Evolutionary conservation across 1,139 yeast species (phyloP).

Genomic region (Debaryomyces fabryi): DNA sequence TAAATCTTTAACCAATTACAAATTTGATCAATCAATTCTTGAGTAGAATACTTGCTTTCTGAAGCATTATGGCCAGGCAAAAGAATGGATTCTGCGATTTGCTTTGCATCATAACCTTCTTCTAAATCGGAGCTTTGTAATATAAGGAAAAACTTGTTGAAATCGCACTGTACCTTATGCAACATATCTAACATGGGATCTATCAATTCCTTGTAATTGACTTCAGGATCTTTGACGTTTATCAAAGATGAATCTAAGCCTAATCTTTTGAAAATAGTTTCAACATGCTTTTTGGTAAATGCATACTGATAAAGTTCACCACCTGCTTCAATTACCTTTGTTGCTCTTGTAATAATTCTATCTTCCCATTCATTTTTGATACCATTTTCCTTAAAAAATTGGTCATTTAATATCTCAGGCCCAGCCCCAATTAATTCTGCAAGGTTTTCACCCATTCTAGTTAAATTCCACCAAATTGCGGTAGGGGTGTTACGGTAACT

Average conservation of each 20-base stretch:
- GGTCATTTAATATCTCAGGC: slow-evolving; percentile 46
- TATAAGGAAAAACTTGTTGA: slow-evolving; percentile 71
- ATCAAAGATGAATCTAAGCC: slow-evolving; percentile 56
- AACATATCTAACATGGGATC: slow-evolving; percentile 68
- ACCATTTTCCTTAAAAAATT: slow-evolving; percentile 32
- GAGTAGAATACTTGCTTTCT: slow-evolving; percentile 29
- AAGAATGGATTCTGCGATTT: slow-evolving; percentile 30
- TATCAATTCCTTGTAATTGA: slow-evolving; percentile 49
- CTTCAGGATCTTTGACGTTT: slow-evolving; percentile 37
- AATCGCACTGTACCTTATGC: slow-evolving; percentile 68
- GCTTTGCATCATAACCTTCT: slow-evolving; percentile 18
- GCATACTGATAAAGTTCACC: slow-evolving; percentile 67
- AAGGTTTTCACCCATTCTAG: slow-evolving; percentile 80
- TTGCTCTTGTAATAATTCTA: slow-evolving; percentile 60
- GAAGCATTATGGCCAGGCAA: slow-evolving; percentile 20
- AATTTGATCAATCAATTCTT: slow-evolving; percentile 35
- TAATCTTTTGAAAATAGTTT: slow-evolving; percentile 63
- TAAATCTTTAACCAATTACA: slow-evolving; percentile 44
- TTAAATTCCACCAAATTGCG: slow-evolving; percentile 92
- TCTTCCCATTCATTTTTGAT: slow-evolving; percentile 54
- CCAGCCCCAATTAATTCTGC: slow-evolving; percentile 83
- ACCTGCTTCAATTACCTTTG: slow-evolving; percentile 61
- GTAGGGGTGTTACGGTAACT: slow-evolving; percentile 82
- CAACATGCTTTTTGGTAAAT: slow-evolving; percentile 62
- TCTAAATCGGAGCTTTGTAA: slow-evolving; percentile 49